A percentile compares a stretch with the other conserved stretches of the same genome.
These are phyloP conservation scores for Solanum etuberosum DNA, from an alignment of 257 asterid genomes.

Conservation along the genomic window DNA sequence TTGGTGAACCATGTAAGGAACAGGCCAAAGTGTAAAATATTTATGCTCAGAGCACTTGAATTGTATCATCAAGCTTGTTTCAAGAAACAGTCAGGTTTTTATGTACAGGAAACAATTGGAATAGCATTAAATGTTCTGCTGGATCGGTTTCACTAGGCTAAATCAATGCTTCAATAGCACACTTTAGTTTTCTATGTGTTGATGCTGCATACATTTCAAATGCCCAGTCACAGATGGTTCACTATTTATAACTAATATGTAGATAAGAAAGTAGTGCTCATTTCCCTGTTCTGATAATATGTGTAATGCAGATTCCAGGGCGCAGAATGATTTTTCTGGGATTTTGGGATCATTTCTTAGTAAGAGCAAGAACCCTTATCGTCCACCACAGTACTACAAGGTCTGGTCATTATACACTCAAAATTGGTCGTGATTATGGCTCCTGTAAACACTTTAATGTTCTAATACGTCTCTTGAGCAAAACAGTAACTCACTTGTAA, in stretches of 20 bases:
- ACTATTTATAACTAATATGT: neutral
- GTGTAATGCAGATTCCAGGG: neutral
- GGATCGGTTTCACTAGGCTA: neutral
- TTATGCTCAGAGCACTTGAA: neutral
- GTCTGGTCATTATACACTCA: slow-evolving; percentile 14
- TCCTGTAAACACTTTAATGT: neutral
- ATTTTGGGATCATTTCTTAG: slow-evolving; percentile 19
- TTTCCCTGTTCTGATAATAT: neutral
- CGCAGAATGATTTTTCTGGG: neutral
- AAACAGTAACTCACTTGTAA: neutral
- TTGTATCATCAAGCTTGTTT: neutral
- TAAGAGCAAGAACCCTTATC: slow-evolving; percentile 45
- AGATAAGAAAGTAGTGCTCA: neutral
- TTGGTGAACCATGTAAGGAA: slow-evolving; percentile 3
- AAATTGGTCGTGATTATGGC: neutral
- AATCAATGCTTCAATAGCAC: neutral
- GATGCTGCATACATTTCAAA: neutral
- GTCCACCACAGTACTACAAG: slow-evolving; percentile 42
- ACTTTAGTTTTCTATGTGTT: neutral
- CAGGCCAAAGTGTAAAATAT: neutral
- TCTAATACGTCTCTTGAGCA: neutral
- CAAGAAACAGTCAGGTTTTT: neutral
- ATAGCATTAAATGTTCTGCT: neutral
- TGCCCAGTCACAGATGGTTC: neutral
- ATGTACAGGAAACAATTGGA: neutral